Conservation (phyloP, 371 early-diverging fungal genomes). For the Homolaphlyctis polyrhiza region DNA sequence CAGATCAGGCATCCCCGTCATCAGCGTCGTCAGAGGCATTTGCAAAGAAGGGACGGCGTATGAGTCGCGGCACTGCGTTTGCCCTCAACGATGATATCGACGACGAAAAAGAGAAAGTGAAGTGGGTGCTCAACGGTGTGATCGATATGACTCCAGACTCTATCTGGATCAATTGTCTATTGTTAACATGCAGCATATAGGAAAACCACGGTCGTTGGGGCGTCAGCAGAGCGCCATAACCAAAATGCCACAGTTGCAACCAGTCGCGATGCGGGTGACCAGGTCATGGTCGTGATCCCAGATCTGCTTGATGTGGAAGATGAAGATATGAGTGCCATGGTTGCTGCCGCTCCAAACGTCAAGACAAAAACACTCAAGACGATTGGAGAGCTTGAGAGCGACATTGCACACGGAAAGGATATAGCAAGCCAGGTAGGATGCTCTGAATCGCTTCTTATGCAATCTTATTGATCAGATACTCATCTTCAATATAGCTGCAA, state of each 20-base stretch:
- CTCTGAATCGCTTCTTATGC: too few relatives aligned
- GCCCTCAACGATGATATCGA: constrained; percentile 2
- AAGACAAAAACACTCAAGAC: constrained; percentile 29
- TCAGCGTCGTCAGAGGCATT: too few relatives aligned
- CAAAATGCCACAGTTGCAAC: neutral
- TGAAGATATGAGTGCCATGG: constrained; percentile 27
- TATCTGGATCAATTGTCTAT: neutral
- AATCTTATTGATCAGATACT: neutral
- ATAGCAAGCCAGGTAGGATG: constrained; percentile 18
- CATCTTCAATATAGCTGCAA: neutral
- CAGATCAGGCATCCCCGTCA: too few relatives aligned
- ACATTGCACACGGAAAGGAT: constrained; percentile 15
- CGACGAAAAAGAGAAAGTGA: constrained; percentile 6
- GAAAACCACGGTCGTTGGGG: neutral
- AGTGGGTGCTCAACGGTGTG: neutral
- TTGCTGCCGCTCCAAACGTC: constrained; percentile 25
- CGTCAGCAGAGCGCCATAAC: too few relatives aligned
- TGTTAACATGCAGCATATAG: neutral
- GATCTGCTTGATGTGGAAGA: constrained; percentile 32
- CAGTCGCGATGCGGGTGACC: constrained; percentile 3
- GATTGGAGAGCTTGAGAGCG: constrained; percentile 28
- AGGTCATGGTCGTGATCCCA: constrained; percentile 27
- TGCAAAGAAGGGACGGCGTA: neutral
- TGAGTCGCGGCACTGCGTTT: neutral
- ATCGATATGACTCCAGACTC: too few relatives aligned